Evolutionary conservation across 805 yeast species (phyloP).

Genomic region (Jamesozyma piceae): DNA sequence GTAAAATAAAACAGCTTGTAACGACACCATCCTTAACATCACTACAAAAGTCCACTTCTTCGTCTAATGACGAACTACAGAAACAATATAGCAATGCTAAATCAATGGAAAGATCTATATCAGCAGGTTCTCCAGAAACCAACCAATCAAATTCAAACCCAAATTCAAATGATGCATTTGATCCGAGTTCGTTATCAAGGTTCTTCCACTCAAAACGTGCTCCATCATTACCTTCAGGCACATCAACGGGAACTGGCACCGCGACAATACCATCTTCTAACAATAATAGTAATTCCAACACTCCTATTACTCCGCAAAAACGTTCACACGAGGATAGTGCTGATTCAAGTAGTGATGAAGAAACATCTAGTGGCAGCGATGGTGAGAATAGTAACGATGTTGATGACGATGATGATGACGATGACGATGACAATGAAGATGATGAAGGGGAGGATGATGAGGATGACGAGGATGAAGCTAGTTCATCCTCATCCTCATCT

Average conservation of each 20-base stretch:
- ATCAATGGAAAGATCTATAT: neutral
- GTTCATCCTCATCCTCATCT: conserved; percentile 13
- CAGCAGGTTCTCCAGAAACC: neutral
- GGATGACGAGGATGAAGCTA: conserved; percentile 23
- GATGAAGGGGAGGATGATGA: conserved; percentile 16
- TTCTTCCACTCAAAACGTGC: conserved; percentile 28
- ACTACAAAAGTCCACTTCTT: neutral
- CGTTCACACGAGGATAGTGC: conserved; percentile 10
- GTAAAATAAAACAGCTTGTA: conserved; percentile 38
- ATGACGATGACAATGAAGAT: conserved; percentile 25
- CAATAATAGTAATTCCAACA: conserved; percentile 3
- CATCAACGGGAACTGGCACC: neutral
- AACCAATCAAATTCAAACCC: neutral
- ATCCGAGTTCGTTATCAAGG: conserved; percentile 29
- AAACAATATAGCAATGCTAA: neutral
- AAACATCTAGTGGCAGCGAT: conserved; percentile 9
- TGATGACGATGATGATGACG: conserved; percentile 32
- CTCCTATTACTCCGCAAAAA: conserved; percentile 18
- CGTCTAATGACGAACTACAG: neutral
- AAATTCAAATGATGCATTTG: conserved; percentile 15
- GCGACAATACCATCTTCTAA: neutral
- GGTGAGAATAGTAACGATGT: conserved; percentile 16
- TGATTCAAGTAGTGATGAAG: conserved; percentile 5
- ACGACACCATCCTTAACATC: conserved; percentile 19
- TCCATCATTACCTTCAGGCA: conserved; percentile 17